Percentiles rank a stretch among this genome's conserved stretches.
Conservation (phyloP, 202 grass and related monocot genomes). For the Saccharum hybrid region DNA sequence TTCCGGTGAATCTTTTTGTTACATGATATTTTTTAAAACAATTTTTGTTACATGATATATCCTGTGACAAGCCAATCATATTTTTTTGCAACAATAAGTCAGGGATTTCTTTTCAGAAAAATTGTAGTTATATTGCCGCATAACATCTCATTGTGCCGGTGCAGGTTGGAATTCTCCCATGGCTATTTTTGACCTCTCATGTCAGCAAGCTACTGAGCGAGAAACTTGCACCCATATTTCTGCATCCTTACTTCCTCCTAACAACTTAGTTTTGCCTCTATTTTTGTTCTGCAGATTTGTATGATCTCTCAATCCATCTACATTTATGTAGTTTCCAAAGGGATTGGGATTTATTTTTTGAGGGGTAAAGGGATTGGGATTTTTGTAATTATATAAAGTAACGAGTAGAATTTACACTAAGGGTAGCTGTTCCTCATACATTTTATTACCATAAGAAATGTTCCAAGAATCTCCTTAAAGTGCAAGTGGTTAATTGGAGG, state of each 20-base stretch:
- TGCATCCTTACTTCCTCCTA: constrained; percentile 24
- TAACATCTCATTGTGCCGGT: constrained; percentile 38
- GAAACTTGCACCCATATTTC: constrained; percentile 53
- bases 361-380: no score
- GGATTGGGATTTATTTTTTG: no score
- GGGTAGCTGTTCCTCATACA: neutral
- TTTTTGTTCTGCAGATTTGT: neutral
- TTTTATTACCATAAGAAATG: neutral
- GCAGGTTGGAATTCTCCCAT: constrained; percentile 91
- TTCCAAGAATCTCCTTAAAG: neutral
- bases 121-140: neutral
- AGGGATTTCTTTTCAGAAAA: neutral
- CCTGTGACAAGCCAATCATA: neutral
- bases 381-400: neutral
- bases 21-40: no score
- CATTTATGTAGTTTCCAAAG: neutral
- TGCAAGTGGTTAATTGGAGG: neutral
- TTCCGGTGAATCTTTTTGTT: neutral
- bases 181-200: constrained; percentile 76
- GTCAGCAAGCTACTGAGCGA: constrained; percentile 79
- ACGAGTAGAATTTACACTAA: neutral
- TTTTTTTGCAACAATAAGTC: neutral
- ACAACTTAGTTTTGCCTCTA: neutral
- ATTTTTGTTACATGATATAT: neutral
- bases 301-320: neutral